A percentile compares a stretch with the other conserved stretches of the same genome.
Conservation (phyloP, 2,329 filamentous ascomycete species). For the Neofusicoccum sp. region DNA sequence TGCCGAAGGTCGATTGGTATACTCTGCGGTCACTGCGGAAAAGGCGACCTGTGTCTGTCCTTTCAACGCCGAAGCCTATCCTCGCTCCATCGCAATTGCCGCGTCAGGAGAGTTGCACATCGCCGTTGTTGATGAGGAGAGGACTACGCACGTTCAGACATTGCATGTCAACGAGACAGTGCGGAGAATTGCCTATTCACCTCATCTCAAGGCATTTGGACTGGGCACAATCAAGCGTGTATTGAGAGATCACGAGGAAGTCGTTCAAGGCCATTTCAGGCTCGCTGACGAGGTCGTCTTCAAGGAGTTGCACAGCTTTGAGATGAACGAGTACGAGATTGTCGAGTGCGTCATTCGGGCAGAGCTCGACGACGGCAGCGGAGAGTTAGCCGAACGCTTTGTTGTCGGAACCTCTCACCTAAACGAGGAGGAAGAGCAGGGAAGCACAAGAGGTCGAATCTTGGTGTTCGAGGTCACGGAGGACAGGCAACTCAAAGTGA, state of each 20-base stretch:
- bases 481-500: conserved; percentile 68
- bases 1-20: conserved; percentile 81
- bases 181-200: conserved; percentile 80
- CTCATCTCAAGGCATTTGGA: conserved; percentile 75
- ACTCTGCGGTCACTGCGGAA: conserved; percentile 89
- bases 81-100: conserved; percentile 76
- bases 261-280: conserved; percentile 76
- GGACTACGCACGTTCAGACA: conserved; percentile 83
- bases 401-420: conserved; percentile 86
- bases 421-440: conserved; percentile 55
- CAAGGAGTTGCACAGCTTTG: conserved; percentile 69
- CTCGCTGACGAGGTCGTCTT: conserved; percentile 91
- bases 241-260: conserved; percentile 68
- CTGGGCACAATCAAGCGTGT: conserved; percentile 80
- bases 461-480: conserved; percentile 79
- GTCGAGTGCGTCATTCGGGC: conserved; percentile 82
- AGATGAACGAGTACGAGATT: conserved; percentile 67
- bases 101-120: conserved; percentile 75
- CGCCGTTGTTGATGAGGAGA: conserved; percentile 75
- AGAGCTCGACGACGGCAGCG: conserved; percentile 62
- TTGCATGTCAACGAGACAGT: conserved; percentile 79
- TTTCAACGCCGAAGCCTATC: conserved; percentile 79
- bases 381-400: conserved; percentile 68
- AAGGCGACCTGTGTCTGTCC: conserved; percentile 77
- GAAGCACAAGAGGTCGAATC: conserved; percentile 68